These are phyloP conservation scores for Trifolium dubium DNA, from an alignment of 306 rosid genomes.

Conservation along the genomic window DNA sequence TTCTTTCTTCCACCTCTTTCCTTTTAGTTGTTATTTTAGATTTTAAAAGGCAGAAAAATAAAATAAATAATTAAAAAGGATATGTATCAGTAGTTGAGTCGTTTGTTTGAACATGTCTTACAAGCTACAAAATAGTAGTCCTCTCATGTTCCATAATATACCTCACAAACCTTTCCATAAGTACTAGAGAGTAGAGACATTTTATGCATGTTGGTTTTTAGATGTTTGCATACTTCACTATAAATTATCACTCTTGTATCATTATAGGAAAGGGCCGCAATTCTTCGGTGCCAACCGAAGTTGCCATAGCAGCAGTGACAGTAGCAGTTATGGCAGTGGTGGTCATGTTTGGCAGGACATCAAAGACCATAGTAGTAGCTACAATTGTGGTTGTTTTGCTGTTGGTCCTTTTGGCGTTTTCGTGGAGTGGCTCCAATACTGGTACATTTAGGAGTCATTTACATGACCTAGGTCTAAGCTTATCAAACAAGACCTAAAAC, in stretches of 20 bases:
- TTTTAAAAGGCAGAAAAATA: neutral
- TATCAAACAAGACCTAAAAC: constrained; percentile 46
- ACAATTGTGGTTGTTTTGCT: constrained; percentile 75
- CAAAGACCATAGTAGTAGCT: constrained; percentile 65
- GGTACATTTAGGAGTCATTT: constrained; percentile 64
- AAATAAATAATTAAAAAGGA: neutral
- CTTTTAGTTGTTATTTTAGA: constrained; percentile 9
- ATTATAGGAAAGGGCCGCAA: constrained; percentile 82
- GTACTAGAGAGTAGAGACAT: constrained; percentile 35
- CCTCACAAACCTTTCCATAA: constrained; percentile 32
- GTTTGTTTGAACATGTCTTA: constrained; percentile 25
- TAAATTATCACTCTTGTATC: constrained; percentile 66
- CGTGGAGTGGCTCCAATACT: constrained; percentile 75
- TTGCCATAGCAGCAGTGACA: constrained; percentile 77
- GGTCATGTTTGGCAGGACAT: constrained; percentile 69
- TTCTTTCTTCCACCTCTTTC: neutral
- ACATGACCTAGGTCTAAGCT: constrained; percentile 61
- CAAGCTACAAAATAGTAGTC: constrained; percentile 7
- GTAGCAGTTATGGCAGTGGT: constrained; percentile 78
- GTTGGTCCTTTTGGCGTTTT: constrained; percentile 74
- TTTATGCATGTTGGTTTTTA: constrained; percentile 42
- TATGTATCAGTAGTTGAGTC: constrained; percentile 6
- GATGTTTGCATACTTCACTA: constrained; percentile 45
- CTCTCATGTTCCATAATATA: constrained; percentile 25
- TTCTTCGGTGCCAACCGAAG: constrained; percentile 74